Conservation (phyloP, 805 yeast genomes). For the Teunomyces stri region DNA sequence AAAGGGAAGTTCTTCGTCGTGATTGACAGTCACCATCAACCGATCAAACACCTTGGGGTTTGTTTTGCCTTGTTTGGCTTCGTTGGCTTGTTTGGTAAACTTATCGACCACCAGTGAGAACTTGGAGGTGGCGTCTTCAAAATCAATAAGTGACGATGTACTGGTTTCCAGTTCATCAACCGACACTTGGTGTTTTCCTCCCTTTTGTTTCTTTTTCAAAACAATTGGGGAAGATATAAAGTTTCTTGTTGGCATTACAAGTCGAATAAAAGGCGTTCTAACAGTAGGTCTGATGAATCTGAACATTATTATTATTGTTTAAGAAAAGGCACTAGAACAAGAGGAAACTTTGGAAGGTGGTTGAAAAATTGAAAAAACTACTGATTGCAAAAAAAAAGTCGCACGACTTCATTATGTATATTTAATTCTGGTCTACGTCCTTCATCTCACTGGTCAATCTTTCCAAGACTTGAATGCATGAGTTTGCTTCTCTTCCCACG, state of each 20-base stretch:
- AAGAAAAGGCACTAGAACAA: neutral
- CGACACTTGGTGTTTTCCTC: constrained; percentile 4
- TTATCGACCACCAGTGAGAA: constrained; percentile 50
- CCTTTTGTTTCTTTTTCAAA: constrained; percentile 9
- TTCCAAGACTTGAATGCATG: constrained; percentile 18
- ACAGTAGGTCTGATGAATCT: neutral
- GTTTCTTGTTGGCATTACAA: neutral
- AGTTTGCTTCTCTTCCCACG: constrained; percentile 50
- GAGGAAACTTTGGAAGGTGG: neutral
- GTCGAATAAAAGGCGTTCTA: neutral
- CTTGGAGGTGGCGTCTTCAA: constrained; percentile 37
- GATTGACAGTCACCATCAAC: constrained; percentile 47
- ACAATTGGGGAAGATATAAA: neutral
- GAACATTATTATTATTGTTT: neutral
- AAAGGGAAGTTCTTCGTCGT: constrained; percentile 46
- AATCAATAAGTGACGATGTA: constrained; percentile 22
- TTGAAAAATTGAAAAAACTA: neutral
- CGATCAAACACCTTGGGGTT: constrained; percentile 65
- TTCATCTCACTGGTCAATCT: constrained; percentile 2
- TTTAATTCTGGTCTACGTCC: neutral
- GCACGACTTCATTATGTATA: neutral
- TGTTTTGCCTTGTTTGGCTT: constrained; percentile 66
- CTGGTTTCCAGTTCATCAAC: constrained; percentile 10
- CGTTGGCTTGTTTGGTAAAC: constrained; percentile 56
- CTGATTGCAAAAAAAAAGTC: constrained; percentile 1